A percentile compares a stretch with the other conserved stretches of the same genome.
Evolutionary conservation across 2,329 filamentous ascomycete genomes (phyloP).

Genomic region (Onygena corvina): DNA sequence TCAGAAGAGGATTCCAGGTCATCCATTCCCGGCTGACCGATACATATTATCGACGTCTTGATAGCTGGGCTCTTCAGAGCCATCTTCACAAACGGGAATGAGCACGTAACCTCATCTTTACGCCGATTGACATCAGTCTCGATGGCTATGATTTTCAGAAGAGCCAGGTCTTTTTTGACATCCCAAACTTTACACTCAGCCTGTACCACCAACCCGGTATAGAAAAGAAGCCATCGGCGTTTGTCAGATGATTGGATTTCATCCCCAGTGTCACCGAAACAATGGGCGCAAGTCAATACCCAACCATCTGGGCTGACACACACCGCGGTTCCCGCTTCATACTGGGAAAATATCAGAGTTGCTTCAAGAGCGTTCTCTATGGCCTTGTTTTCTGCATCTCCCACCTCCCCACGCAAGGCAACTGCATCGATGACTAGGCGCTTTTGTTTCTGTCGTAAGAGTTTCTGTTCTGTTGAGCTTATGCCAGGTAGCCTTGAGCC

Average conservation of each 20-base stretch:
- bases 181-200: conserved; percentile 36
- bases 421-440: not conserved
- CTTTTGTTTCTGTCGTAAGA: conserved; percentile 5
- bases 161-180: conserved; percentile 35
- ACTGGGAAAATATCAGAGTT: conserved; percentile 38
- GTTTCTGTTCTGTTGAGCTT: not conserved
- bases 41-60: conserved; percentile 23
- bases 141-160: conserved; percentile 32
- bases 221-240: conserved; percentile 36
- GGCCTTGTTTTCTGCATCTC: not conserved
- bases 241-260: conserved; percentile 23
- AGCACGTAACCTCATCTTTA: not conserved
- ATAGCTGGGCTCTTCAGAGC: conserved; percentile 12
- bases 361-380: conserved; percentile 9
- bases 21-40: conserved; percentile 33
- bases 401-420: not conserved
- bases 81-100: conserved; percentile 17
- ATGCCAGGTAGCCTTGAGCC: conserved; percentile 2
- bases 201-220: conserved; percentile 30
- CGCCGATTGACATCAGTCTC: not conserved
- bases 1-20: conserved; percentile 34
- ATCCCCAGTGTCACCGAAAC: conserved; percentile 34
- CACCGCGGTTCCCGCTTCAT: conserved; percentile 42
- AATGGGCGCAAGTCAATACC: conserved; percentile 42
- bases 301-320: conserved; percentile 37